Evolutionary conservation across 345 rosid genomes (phyloP).

Genomic region (Corchorus olitorius): DNA sequence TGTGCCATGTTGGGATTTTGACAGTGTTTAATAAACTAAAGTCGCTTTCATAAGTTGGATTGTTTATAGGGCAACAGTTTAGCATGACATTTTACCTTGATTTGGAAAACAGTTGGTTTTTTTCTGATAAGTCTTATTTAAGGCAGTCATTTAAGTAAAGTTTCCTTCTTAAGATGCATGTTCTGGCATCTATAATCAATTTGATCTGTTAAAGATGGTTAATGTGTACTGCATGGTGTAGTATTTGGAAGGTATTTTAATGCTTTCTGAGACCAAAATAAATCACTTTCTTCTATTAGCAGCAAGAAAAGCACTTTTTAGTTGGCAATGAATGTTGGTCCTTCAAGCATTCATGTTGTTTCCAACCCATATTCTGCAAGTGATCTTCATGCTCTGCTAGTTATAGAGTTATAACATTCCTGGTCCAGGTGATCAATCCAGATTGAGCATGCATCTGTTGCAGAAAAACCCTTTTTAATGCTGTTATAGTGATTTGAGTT

Average conservation of each 20-base stretch:
- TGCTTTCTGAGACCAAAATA: background rate
- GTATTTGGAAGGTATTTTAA: background rate
- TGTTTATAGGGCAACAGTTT: background rate
- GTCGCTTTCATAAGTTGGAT: background rate
- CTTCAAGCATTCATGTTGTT: background rate
- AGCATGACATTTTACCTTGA: background rate
- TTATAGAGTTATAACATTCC: background rate
- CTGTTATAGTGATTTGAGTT: background rate
- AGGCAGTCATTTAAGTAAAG: background rate
- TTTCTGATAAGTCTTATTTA: background rate
- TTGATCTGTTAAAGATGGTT: slow-evolving; percentile 1
- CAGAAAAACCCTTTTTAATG: background rate
- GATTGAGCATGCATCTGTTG: background rate
- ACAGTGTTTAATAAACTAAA: background rate
- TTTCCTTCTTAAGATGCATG: background rate
- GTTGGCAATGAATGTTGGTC: background rate
- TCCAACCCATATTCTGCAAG: background rate
- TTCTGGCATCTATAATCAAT: background rate
- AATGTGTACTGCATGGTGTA: background rate
- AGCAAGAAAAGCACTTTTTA: background rate
- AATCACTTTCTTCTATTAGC: background rate
- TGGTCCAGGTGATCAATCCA: background rate
- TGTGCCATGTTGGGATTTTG: background rate
- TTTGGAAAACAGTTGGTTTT: background rate
- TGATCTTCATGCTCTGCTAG: background rate